Percentiles rank a stretch among this genome's conserved stretches.
These are phyloP conservation scores for Anisogramma anomala DNA, from an alignment of 2,329 filamentous ascomycete genomes.

Conservation along the genomic window DNA sequence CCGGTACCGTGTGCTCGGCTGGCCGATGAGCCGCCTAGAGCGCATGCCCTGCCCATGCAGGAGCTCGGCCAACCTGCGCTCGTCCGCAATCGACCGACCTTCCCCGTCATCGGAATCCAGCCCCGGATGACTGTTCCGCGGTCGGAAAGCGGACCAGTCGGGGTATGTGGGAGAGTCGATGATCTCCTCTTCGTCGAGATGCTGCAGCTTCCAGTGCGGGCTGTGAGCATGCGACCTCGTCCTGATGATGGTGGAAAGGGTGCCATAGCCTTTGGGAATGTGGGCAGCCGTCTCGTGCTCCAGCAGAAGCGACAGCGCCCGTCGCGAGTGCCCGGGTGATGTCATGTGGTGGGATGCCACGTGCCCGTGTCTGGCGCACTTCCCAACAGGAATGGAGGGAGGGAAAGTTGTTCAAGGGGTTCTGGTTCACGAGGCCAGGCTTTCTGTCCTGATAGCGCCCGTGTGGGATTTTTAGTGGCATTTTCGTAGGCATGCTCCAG, in stretches of 20 bases:
- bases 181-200: constrained; percentile 13
- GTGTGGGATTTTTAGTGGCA: too few relatives aligned
- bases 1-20: constrained; percentile 71
- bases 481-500: too few relatives aligned
- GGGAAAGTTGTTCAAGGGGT: too few relatives aligned
- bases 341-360: constrained; percentile 45
- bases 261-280: constrained; percentile 25
- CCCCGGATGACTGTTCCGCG: constrained; percentile 1
- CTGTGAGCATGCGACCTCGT: constrained; percentile 34
- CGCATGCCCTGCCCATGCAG: constrained; percentile 62
- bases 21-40: constrained; percentile 78
- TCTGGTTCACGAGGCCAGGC: too few relatives aligned
- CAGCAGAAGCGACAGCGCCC: constrained; percentile 21
- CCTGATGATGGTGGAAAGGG: constrained; percentile 26
- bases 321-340: constrained; percentile 17
- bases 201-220: constrained; percentile 7
- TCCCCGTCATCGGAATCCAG: constrained; percentile 28
- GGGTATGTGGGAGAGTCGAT: constrained; percentile 5
- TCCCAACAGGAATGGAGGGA: not conserved
- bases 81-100: constrained; percentile 35
- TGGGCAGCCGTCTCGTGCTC: constrained; percentile 44
- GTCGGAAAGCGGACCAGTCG: constrained; percentile 15
- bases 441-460: too few relatives aligned
- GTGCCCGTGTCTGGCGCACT: constrained; percentile 26
- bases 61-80: constrained; percentile 47